Evolutionary conservation across 345 rosid species (phyloP).

Genomic region (Syzygium oleosum): DNA sequence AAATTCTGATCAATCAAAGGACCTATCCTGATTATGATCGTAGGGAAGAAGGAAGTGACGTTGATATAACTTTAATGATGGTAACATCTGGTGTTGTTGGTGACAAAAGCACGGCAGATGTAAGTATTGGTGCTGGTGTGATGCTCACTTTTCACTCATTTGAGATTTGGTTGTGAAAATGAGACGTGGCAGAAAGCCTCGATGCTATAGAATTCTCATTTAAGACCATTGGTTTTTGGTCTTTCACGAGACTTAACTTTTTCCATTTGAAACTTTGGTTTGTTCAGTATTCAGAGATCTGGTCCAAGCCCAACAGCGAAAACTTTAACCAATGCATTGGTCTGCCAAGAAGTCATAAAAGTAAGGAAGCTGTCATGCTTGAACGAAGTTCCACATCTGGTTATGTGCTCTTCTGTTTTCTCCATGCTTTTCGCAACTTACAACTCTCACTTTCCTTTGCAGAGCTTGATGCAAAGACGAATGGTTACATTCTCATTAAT

Average conservation of each 20-base stretch:
- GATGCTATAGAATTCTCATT: not conserved
- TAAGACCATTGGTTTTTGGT: no score
- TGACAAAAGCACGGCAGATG: constrained; percentile 28
- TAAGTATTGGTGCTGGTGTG: constrained; percentile 26
- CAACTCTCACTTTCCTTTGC: constrained; percentile 20
- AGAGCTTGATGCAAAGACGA: constrained; percentile 64
- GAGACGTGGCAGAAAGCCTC: not conserved
- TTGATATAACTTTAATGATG: constrained; percentile 34
- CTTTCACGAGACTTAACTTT: not conserved
- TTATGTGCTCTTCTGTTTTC: not conserved
- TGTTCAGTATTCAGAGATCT: constrained; percentile 65
- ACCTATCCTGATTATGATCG: constrained; percentile 27
- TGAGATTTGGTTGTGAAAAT: not conserved
- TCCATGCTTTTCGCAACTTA: not conserved
- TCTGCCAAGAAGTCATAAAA: constrained; percentile 41
- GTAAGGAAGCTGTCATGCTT: constrained; percentile 28
- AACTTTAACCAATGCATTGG: constrained; percentile 75
- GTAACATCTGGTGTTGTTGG: constrained; percentile 24
- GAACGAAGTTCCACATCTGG: not conserved
- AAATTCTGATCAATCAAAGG: constrained; percentile 17
- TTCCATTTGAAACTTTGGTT: not conserved
- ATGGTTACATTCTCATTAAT: constrained; percentile 80
- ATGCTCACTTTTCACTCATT: not conserved
- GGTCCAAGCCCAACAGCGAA: constrained; percentile 79
- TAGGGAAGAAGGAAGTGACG: constrained; percentile 31